These are phyloP conservation scores for Lactuca saligna DNA, from an alignment of 129 eudicot species.

Conservation along the genomic window DNA sequence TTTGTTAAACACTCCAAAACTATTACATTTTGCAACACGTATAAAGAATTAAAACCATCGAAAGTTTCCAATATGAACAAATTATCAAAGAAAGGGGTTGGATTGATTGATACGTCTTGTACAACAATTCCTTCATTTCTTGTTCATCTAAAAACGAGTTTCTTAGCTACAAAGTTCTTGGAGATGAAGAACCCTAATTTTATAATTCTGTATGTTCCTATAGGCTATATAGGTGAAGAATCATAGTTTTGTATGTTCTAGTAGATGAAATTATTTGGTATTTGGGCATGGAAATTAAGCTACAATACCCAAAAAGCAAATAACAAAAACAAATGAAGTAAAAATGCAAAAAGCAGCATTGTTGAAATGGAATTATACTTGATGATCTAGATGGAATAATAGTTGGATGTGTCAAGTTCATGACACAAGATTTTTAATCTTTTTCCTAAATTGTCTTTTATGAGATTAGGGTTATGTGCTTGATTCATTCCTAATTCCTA, in stretches of 20 bases:
- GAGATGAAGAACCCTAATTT: background rate
- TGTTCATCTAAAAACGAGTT: background rate
- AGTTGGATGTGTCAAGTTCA: too few species aligned
- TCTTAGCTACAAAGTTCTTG: background rate
- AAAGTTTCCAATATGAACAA: background rate
- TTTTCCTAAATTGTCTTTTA: too few species aligned
- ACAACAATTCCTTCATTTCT: background rate
- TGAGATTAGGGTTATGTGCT: background rate
- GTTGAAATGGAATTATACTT: too few species aligned
- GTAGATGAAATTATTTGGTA: too few species aligned
- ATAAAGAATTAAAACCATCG: background rate
- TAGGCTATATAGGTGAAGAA: too few species aligned
- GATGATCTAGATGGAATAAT: too few species aligned
- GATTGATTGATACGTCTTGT: background rate
- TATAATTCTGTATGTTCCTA: background rate
- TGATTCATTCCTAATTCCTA: background rate
- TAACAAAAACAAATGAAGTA: too few species aligned
- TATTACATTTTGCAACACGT: background rate
- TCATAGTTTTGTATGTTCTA: too few species aligned
- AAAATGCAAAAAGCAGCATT: too few species aligned
- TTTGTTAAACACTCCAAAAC: too few species aligned
- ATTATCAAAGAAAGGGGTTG: background rate
- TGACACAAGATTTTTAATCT: background rate
- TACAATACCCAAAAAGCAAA: too few species aligned
- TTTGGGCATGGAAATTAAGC: too few species aligned